A percentile compares a stretch with the other conserved stretches of the same genome.
phyloP scores from a whole-genome alignment of 1,139 yeast genomes.

The Hansenula sp. region DNA sequence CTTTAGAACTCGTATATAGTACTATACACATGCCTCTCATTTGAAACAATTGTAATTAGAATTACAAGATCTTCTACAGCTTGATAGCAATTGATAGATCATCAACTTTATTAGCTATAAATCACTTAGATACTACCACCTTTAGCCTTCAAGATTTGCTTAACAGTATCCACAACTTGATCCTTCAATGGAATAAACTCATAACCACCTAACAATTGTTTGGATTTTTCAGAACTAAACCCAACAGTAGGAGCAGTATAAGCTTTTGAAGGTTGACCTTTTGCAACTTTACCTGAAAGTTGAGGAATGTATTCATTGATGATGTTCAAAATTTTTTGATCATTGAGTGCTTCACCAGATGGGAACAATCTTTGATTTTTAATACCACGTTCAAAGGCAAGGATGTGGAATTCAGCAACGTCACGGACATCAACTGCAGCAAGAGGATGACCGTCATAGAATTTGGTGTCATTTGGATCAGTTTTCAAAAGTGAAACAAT shows the following conservation, averaged over 20 bases:
- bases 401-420: slow-evolving; percentile 36
- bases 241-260: not conserved
- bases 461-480: slow-evolving; percentile 18
- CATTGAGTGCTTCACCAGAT: slow-evolving; percentile 2
- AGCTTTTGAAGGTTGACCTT: not conserved
- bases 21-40: no score
- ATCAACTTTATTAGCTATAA: no score
- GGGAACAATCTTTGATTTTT: slow-evolving; percentile 31
- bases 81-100: no score
- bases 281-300: not conserved
- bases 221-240: not conserved
- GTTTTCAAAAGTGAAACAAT: slow-evolving; percentile 19
- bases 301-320: slow-evolving; percentile 17
- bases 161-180: not conserved
- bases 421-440: slow-evolving; percentile 36
- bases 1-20: no score
- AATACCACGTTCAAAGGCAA: slow-evolving; percentile 29
- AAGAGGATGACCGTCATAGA: slow-evolving; percentile 12
- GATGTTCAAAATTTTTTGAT: slow-evolving; percentile 27
- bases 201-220: slow-evolving; percentile 7
- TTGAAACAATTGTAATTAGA: no score
- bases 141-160: not conserved
- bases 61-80: no score
- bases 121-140: no score
- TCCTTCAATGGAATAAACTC: not conserved